Conservation (phyloP, 805 yeast species). For the Yarrowia divulgata region DNA sequence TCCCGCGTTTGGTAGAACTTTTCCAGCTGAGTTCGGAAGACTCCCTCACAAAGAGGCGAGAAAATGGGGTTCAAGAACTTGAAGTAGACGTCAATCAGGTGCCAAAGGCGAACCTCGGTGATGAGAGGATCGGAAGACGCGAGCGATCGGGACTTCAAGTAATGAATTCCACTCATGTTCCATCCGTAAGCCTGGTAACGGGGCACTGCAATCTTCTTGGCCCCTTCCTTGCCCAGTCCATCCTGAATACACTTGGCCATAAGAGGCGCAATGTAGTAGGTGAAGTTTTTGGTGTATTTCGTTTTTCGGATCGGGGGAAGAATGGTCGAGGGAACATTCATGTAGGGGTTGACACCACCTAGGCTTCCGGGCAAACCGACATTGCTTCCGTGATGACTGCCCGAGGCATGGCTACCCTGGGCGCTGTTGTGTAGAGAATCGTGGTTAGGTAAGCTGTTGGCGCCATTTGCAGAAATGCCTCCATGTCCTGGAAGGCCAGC, state of each 20-base stretch:
- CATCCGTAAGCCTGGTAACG: conserved; percentile 69
- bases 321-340: conserved; percentile 29
- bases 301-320: conserved; percentile 26
- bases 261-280: conserved; percentile 36
- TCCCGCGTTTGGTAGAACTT: conserved; percentile 21
- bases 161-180: conserved; percentile 68
- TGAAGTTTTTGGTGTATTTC: conserved; percentile 33
- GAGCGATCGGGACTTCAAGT: conserved; percentile 49
- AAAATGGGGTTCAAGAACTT: conserved; percentile 60
- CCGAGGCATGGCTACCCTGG: conserved; percentile 1
- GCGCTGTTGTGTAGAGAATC: background rate
- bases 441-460: background rate
- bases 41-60: conserved; percentile 61
- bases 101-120: conserved; percentile 43
- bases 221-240: conserved; percentile 33
- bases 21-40: conserved; percentile 58
- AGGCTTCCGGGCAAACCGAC: background rate
- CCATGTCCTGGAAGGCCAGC: background rate
- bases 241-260: conserved; percentile 37
- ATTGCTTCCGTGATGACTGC: conserved; percentile 9
- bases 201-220: conserved; percentile 54
- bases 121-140: conserved; percentile 46
- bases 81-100: conserved; percentile 55
- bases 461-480: background rate
- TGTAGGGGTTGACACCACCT: background rate